These are phyloP conservation scores for Saitozyma sp. DNA, from an alignment of 768 basidiomycete genomes.

Conservation along the genomic window DNA sequence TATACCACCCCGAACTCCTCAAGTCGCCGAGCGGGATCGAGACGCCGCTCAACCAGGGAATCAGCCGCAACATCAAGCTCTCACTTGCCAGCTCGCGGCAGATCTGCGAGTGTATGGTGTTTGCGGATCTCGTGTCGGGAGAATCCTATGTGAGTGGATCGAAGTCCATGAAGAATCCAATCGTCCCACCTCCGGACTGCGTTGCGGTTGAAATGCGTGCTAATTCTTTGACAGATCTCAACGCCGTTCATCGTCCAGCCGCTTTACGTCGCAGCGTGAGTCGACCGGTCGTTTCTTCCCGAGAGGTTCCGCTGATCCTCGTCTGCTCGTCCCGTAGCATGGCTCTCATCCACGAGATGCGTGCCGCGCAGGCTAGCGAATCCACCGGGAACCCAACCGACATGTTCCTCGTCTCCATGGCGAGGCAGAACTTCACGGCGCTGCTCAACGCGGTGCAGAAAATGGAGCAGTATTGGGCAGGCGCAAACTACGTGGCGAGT, in stretches of 20 bases:
- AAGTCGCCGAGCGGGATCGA: conserved; percentile 45
- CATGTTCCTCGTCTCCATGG: conserved; percentile 38
- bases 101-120: conserved; percentile 51
- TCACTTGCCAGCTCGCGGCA: conserved; percentile 38
- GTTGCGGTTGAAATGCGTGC: not conserved
- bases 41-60: conserved; percentile 44
- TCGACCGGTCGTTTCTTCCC: not conserved
- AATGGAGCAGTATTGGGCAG: conserved; percentile 45
- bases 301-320: not conserved
- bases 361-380: conserved; percentile 12
- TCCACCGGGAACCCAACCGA: conserved; percentile 25
- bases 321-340: conserved; percentile 18
- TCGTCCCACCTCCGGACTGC: not conserved
- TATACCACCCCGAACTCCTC: conserved; percentile 49
- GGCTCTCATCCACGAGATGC: conserved; percentile 44
- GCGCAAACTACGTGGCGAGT: conserved; percentile 30
- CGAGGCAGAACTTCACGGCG: conserved; percentile 39
- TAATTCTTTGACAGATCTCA: conserved; percentile 11
- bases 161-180: not conserved
- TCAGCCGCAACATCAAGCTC: conserved; percentile 44
- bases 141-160: conserved; percentile 23
- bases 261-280: conserved; percentile 42
- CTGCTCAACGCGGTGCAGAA: conserved; percentile 30
- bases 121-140: conserved; percentile 39
- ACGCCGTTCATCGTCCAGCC: conserved; percentile 42